phyloP scores from a whole-genome alignment of 2,329 filamentous ascomycete genomes.

The Trichoderma breve region DNA sequence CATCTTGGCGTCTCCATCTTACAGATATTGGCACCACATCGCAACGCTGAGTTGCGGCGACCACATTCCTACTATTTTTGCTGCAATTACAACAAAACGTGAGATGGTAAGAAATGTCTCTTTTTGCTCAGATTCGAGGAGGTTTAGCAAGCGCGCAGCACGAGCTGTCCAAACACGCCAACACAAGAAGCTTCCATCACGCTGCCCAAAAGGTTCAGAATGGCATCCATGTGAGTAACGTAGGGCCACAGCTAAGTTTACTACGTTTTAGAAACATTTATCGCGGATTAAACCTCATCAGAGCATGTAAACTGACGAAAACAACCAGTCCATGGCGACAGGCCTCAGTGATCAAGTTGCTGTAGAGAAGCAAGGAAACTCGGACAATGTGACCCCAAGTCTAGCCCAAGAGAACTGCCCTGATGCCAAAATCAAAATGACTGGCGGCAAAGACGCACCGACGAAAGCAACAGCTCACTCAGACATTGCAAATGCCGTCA shows the following conservation, averaged over 20 bases:
- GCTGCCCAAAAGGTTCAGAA: not conserved
- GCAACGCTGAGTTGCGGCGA: not conserved
- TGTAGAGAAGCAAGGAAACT: not conserved
- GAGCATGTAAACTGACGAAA: not conserved
- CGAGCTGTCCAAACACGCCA: not conserved
- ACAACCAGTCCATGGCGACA: not conserved
- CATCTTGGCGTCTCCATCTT: not conserved
- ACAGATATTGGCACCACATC: not conserved
- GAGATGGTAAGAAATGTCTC: not conserved
- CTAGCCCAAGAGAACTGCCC: not conserved
- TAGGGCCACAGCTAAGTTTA: not conserved
- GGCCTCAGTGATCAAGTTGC: not conserved
- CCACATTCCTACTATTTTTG: not conserved
- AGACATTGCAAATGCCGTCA: accelerated
- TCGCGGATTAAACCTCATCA: not conserved
- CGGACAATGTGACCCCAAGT: not conserved
- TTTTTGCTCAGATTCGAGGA: not conserved
- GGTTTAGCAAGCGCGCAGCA: not conserved
- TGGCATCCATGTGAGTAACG: not conserved
- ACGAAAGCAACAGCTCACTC: not conserved
- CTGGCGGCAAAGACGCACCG: not conserved
- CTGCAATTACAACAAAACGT: too few species aligned
- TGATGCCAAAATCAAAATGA: not conserved
- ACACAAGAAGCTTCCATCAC: not conserved
- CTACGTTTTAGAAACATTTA: not conserved